Percentiles rank a stretch among this genome's conserved stretches.
These are phyloP conservation scores for Ceratocystis harringtonii DNA, from an alignment of 2,329 filamentous ascomycete genomes.

Conservation along the genomic window DNA sequence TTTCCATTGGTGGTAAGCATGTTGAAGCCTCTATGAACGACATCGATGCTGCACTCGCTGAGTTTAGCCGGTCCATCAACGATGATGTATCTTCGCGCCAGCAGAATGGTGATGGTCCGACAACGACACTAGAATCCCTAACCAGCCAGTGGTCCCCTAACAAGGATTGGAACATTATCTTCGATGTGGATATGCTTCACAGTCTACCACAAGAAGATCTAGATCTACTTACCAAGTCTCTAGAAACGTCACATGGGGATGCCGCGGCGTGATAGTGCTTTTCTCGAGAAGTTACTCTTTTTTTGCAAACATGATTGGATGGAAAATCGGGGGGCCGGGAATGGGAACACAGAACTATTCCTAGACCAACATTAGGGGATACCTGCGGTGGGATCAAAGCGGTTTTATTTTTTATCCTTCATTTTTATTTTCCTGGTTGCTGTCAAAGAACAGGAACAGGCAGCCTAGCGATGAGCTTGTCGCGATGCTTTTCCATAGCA, in stretches of 20 bases:
- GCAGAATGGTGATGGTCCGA: background rate
- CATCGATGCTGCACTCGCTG: constrained; percentile 16
- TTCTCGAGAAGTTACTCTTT: background rate
- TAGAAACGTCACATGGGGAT: background rate
- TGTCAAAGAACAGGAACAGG: background rate
- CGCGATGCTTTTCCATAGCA: background rate
- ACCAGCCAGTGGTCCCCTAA: constrained; percentile 11
- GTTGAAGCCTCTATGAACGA: constrained; percentile 16
- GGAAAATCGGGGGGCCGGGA: background rate
- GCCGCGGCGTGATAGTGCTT: background rate
- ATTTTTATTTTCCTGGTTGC: background rate
- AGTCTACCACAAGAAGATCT: background rate
- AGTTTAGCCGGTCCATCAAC: constrained; percentile 14
- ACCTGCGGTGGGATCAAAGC: background rate
- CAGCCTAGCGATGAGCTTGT: background rate
- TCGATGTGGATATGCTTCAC: constrained; percentile 9
- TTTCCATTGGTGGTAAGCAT: constrained; percentile 9
- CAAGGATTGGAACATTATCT: constrained; percentile 10
- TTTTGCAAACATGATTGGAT: background rate
- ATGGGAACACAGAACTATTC: constrained; percentile 3
- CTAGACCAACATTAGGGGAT: background rate
- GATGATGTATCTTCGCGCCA: background rate
- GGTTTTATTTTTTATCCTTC: background rate
- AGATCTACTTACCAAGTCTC: background rate
- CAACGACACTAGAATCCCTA: constrained; percentile 1